These are phyloP conservation scores for Pilaira anomala DNA, from an alignment of 192 early-diverging fungal species.

Conservation along the genomic window DNA sequence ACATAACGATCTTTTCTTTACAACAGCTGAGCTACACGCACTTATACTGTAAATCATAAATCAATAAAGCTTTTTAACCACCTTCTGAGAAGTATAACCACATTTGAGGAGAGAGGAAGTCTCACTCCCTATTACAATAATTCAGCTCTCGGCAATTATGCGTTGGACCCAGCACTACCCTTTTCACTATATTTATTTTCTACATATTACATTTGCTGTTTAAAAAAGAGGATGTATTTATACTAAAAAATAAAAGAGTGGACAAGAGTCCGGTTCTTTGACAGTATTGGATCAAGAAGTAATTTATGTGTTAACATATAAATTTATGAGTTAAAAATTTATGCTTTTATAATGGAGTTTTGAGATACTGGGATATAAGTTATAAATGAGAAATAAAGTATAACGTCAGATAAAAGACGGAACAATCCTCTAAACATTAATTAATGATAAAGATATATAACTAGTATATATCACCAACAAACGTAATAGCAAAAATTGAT, in stretches of 20 bases:
- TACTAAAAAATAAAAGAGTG: no score
- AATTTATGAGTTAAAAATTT: no score
- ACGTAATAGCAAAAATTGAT: constrained; percentile 10
- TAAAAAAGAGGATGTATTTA: neutral
- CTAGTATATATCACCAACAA: constrained; percentile 3
- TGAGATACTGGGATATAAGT: no score
- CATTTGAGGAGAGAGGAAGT: constrained; percentile 9
- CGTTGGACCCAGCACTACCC: constrained; percentile 3
- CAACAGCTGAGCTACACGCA: constrained; percentile 4
- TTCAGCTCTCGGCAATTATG: constrained; percentile 7
- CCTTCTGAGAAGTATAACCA: constrained; percentile 8
- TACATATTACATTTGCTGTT: constrained; percentile 9
- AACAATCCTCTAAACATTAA: no score
- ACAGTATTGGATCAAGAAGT: no score
- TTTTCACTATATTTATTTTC: constrained; percentile 7
- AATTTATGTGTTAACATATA: no score
- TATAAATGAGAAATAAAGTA: no score
- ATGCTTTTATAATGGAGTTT: no score
- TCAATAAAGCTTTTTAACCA: constrained; percentile 9
- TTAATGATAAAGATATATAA: no score
- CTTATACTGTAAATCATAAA: constrained; percentile 9
- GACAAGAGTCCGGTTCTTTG: no score
- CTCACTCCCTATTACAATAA: constrained; percentile 1
- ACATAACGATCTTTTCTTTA: constrained; percentile 9
- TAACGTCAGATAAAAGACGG: no score